phyloP scores from a whole-genome alignment of 352 stramenopile genomes.

The Globisporangium ultimum region DNA sequence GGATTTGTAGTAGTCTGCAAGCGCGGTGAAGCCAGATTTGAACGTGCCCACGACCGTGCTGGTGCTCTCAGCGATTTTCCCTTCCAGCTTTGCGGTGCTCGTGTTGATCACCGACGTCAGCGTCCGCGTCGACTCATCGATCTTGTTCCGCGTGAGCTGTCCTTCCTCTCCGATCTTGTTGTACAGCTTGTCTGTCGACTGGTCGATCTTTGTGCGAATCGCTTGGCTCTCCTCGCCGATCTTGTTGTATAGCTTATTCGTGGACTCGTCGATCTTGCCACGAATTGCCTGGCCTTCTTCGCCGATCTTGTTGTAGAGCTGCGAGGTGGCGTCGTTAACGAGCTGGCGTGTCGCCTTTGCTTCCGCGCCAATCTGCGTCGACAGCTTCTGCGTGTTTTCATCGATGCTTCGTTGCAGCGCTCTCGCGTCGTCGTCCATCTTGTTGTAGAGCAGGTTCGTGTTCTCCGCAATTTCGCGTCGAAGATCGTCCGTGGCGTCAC shows the following conservation, averaged over 20 bases:
- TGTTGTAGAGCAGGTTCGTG: neutral
- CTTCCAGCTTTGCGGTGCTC: conserved; percentile 3
- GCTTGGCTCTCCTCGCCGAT: conserved; percentile 2
- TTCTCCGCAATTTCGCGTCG: conserved; percentile 2
- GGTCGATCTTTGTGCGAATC: conserved; percentile 13
- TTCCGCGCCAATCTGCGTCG: conserved; percentile 5
- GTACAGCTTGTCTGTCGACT: conserved; percentile 10
- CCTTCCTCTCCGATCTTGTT: conserved; percentile 13
- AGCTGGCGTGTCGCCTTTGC: conserved; percentile 2
- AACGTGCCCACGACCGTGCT: neutral
- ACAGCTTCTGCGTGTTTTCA: neutral
- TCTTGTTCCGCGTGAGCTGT: conserved; percentile 4
- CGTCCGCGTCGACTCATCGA: conserved; percentile 4
- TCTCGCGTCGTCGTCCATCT: neutral
- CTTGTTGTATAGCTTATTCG: conserved; percentile 9
- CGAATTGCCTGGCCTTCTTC: neutral
- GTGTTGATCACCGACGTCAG: conserved; percentile 12
- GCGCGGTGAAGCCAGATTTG: neutral
- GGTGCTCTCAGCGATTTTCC: neutral
- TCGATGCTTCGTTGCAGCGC: conserved; percentile 1
- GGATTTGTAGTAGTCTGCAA: neutral
- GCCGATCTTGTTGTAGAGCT: conserved; percentile 10
- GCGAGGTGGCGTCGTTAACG: neutral
- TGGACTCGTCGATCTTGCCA: conserved; percentile 5
- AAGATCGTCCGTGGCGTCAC: neutral